phyloP scores from a whole-genome alignment of 164 flowering plant genomes.

The Chimonanthus praecox region DNA sequence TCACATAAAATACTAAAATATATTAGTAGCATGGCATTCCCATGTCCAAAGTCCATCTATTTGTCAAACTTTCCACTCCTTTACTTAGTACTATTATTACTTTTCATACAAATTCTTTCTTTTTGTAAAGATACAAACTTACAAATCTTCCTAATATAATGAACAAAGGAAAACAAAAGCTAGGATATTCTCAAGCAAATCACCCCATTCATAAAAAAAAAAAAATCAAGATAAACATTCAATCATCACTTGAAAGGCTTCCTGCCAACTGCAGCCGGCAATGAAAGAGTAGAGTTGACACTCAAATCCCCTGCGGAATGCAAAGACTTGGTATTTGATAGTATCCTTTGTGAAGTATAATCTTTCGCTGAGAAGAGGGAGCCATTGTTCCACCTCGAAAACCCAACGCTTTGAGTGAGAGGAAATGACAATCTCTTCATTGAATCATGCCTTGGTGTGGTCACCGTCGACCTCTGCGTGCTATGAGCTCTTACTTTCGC shows the following conservation, averaged over 20 bases:
- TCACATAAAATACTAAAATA: too few relatives aligned
- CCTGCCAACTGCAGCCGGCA: conserved; percentile 80
- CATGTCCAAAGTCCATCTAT: too few relatives aligned
- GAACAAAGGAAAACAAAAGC: too few relatives aligned
- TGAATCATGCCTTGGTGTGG: conserved; percentile 40
- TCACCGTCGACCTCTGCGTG: conserved; percentile 32
- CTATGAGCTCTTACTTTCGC: conserved; percentile 61
- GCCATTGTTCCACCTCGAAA: conserved; percentile 71
- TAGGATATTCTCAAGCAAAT: background rate
- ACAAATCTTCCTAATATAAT: too few relatives aligned
- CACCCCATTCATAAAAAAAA: conserved; percentile 1
- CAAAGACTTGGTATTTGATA: conserved; percentile 33
- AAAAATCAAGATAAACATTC: conserved; percentile 44
- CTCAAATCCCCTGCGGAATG: conserved; percentile 64
- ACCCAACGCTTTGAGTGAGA: conserved; percentile 47
- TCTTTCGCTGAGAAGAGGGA: conserved; percentile 45
- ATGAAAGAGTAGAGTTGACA: conserved; percentile 69
- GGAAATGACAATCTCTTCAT: conserved; percentile 69
- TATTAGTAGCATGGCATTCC: too few relatives aligned
- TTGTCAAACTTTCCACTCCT: too few relatives aligned
- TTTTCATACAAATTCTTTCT: too few relatives aligned
- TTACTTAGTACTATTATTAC: too few relatives aligned
- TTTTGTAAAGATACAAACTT: too few relatives aligned
- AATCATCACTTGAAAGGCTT: conserved; percentile 71
- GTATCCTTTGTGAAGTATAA: conserved; percentile 31